Base-by-base conservation (phyloP, 306 rosid genomes). In the Casuarina glauca region DNA sequence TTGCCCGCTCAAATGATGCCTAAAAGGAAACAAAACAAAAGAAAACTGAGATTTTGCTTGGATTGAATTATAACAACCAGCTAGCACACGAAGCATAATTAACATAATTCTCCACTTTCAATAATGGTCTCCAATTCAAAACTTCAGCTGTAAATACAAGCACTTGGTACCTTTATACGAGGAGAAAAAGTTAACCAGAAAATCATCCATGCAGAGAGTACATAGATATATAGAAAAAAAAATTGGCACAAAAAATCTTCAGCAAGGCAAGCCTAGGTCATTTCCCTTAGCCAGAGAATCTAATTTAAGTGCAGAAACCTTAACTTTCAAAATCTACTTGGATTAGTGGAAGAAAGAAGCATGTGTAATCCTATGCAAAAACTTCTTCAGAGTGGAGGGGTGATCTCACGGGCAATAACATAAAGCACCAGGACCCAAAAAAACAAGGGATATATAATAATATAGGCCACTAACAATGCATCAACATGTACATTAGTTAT, bases 1-100 rank as follows among this genome's bases (percentile, higher is more conserved):
- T 88, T 4, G 91, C 91, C 15, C 91, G 83, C 66, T 88, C 91
- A 71, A 85, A 88, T 39, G 91, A 88, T 55, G 81, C 89, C 91
- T 88, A 46, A 63, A 46, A 81, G 42, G 72, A 12, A 75, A 54
- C 51, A 41, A 52, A 43, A 36, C 11, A 41, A 52, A 43, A 36
- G 7, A 41, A 50, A 54, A 12, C 4, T 52, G 36, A 20, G 49
- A 35, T 15, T 3, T 16, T 1, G 7, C 71, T 66, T 41, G 16
- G 2, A 17, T 66, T 8, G 35, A 42, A 42, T 66, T 13, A 66
- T n/a, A n/a, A 15, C 9, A 66, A 66, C 9, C 4, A 66, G 26
- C 36, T 58, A n/a, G 26, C 19, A 66, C 5, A 41, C 49, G 41
- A 1, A 17, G 50, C 71, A 66, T 8, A 9, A 66, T 66, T 39